Evolutionary conservation across 768 basidiomycete genomes (phyloP), one percentile per base, ranked within the genome.

Genomic region (Mycena galopus): DNA sequence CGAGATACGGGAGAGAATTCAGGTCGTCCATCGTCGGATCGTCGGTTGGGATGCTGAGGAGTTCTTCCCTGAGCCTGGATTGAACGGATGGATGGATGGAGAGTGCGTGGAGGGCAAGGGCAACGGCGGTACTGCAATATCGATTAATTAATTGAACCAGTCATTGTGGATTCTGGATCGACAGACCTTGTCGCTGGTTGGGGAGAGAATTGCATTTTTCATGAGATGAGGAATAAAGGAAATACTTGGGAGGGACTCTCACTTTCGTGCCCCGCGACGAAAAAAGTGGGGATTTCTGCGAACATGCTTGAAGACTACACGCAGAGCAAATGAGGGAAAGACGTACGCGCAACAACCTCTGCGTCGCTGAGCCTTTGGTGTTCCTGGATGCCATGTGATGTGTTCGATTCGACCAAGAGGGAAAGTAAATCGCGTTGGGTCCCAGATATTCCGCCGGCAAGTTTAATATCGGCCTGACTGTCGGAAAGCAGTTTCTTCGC

Each of bases 361-460:
- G 85, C 85, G 65, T 94, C 92, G 0, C 86, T 85, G 81, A 94
- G 79, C 47, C 83, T 81, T 77, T 91, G 90, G 53, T 73, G 80
- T 9, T 87, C 86, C 0, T 87, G 86, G 6, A 91, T 75, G 76
- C 93, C 90, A 0, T 85, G 86, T 0, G 90, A 88, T 82, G 90
- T 86, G 77, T 93, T 94, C 2, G 92, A 91, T 62, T 84, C 84
- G 56, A 93, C 81, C 9, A 93, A 81, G n/a, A 92, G 76, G 0
- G 88, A 89, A 4, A 93, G 82, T 2, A 94, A 76, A 79, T 93
- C 92, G 6, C 65, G 63, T 16, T 88, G 85, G 10, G 61, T 57
- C 27, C 80, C 77, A 19, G 69, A 53, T 30, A 79, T 78, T 27
- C 78, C 80, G 5, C 27, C 51, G 2, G 78, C 77, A n/a, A 79